Evolutionary conservation across 306 rosid genomes (phyloP).

Genomic region (Malus orientalis): DNA sequence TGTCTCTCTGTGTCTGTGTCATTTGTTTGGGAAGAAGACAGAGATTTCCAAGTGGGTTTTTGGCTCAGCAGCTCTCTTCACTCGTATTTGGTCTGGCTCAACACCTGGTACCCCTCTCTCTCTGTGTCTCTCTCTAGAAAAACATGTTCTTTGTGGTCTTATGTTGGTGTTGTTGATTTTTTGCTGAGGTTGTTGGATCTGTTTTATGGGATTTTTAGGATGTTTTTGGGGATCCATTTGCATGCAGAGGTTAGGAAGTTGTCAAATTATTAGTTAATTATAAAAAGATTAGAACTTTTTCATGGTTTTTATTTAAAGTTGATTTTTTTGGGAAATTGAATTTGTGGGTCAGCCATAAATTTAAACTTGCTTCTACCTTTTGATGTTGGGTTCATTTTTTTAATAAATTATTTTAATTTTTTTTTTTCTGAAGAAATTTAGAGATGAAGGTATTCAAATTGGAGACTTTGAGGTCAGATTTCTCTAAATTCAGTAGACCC

Average conservation of each 20-base stretch:
- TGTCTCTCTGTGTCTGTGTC: neutral
- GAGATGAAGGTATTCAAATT: neutral
- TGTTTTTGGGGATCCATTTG: neutral
- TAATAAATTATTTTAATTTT: neutral
- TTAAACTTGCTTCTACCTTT: neutral
- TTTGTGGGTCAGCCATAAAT: neutral
- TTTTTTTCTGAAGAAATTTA: neutral
- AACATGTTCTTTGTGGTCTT: neutral
- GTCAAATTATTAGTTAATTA: neutral
- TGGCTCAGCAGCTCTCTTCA: constrained; percentile 1
- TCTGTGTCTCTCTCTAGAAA: neutral
- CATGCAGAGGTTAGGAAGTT: constrained; percentile 8
- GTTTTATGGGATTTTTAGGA: neutral
- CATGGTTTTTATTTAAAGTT: neutral
- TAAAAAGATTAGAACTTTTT: neutral
- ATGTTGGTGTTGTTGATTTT: neutral
- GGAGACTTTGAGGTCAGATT: neutral
- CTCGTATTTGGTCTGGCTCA: constrained; percentile 14
- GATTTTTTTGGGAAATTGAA: neutral
- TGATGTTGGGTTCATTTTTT: neutral
- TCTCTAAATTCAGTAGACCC: neutral
- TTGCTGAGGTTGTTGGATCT: neutral
- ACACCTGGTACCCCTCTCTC: constrained; percentile 4
- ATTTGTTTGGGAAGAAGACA: neutral
- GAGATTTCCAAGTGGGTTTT: constrained; percentile 17